Conservation (phyloP, 1,284 basidiomycete species). For the Mycena sp. region DNA sequence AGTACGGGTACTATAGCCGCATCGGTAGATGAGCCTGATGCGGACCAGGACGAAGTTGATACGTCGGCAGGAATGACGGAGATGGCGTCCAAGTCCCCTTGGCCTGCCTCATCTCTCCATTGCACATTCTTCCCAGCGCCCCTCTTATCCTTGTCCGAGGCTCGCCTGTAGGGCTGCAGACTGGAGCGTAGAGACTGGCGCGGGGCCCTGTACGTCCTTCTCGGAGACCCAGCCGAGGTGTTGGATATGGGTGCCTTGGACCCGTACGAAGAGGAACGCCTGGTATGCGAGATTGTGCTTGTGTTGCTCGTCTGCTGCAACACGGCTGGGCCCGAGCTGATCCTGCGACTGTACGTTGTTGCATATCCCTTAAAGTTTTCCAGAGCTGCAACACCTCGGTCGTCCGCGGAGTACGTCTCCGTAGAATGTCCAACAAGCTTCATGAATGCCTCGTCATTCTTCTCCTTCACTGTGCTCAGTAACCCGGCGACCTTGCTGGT, state of each 20-base stretch:
- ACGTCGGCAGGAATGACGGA: slow-evolving; percentile 56
- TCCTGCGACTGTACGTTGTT: slow-evolving; percentile 49
- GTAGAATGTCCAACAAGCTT: slow-evolving; percentile 72
- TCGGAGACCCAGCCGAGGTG: slow-evolving; percentile 34
- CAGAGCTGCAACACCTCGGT: slow-evolving; percentile 29
- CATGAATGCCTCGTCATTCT: slow-evolving; percentile 74
- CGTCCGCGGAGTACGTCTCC: slow-evolving; percentile 55
- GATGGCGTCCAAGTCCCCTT: slow-evolving; percentile 78
- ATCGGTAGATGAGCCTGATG: slow-evolving; percentile 18
- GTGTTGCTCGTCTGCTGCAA: slow-evolving; percentile 50
- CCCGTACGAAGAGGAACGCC: slow-evolving; percentile 64
- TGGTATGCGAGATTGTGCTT: slow-evolving; percentile 37
- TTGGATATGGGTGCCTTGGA: slow-evolving; percentile 51
- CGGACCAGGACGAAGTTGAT: slow-evolving; percentile 22
- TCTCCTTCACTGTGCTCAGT: slow-evolving; percentile 65
- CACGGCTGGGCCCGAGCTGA: slow-evolving; percentile 58
- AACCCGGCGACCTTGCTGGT: slow-evolving; percentile 53
- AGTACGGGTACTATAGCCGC: slow-evolving; percentile 33
- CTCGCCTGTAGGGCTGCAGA: slow-evolving; percentile 68
- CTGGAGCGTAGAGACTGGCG: slow-evolving; percentile 77
- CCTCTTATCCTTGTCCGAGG: slow-evolving; percentile 69
- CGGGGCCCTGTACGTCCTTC: slow-evolving; percentile 63
- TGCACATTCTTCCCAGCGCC: slow-evolving; percentile 79
- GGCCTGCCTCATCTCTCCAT: slow-evolving; percentile 90
- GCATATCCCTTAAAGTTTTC: slow-evolving; percentile 54